Evolutionary conservation across 257 asterid species (phyloP).

Genomic region (Primulina huaijiensis): DNA sequence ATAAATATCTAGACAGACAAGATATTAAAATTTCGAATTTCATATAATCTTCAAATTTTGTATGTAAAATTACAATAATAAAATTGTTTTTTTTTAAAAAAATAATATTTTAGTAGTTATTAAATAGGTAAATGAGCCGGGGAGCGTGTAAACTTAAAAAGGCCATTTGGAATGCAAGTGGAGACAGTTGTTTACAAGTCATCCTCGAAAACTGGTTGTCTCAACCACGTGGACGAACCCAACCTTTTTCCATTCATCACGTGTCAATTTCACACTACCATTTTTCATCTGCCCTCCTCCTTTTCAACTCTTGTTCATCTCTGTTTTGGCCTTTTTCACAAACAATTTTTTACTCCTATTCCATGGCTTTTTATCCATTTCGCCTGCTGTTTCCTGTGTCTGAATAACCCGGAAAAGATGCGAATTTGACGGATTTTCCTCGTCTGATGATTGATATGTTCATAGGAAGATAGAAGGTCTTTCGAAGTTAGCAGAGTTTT

Average conservation of each 20-base stretch:
- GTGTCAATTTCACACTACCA: conserved; percentile 36
- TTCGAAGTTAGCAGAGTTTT: not conserved
- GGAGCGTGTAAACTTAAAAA: too few species aligned
- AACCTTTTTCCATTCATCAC: conserved; percentile 32
- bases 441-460: not conserved
- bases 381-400: not conserved
- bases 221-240: conserved; percentile 49
- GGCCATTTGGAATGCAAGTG: conserved; percentile 10
- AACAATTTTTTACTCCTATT: not conserved
- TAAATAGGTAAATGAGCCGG: too few species aligned
- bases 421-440: not conserved
- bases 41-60: too few species aligned
- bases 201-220: conserved; percentile 35
- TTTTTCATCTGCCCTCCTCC: conserved; percentile 34
- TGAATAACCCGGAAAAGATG: not conserved
- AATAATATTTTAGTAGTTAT: too few species aligned
- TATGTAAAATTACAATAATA: too few species aligned
- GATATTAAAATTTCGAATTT: too few species aligned
- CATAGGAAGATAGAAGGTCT: not conserved
- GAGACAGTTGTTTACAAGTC: conserved; percentile 28
- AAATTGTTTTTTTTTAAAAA: too few species aligned
- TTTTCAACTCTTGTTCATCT: not conserved
- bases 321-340: not conserved
- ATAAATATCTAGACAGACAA: too few species aligned
- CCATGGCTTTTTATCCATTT: conserved; percentile 22